A percentile compares a stretch with the other conserved stretches of the same genome.
Conservation (phyloP, 202 grass and related monocot species). For the Carex arenaria region DNA sequence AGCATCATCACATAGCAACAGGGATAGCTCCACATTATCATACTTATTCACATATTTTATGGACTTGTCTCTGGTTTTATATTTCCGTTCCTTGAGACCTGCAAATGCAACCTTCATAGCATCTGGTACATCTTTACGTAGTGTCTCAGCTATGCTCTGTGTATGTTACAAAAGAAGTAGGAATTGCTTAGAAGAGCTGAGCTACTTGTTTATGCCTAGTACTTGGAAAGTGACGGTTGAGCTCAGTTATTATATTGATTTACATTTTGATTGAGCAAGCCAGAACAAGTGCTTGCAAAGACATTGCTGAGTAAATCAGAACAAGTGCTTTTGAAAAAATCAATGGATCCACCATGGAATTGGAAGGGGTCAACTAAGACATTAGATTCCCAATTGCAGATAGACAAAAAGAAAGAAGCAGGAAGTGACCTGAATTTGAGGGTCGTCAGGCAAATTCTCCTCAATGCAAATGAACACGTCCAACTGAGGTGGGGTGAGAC, state of each 20-base stretch:
- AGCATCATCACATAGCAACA: conserved; percentile 68
- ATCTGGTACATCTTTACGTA: conserved; percentile 51
- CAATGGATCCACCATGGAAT: background rate
- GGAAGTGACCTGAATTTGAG: conserved; percentile 42
- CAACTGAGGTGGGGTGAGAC: conserved; percentile 39
- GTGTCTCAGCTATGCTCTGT: conserved; percentile 65
- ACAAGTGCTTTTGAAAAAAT: background rate
- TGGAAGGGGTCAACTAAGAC: background rate
- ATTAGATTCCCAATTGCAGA: background rate
- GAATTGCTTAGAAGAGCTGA: background rate
- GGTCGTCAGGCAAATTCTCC: conserved; percentile 59
- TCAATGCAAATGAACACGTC: conserved; percentile 79
- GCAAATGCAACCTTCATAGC: conserved; percentile 59
- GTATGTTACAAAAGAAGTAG: background rate
- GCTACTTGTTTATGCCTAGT: background rate
- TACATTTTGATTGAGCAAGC: background rate
- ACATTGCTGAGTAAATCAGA: background rate
- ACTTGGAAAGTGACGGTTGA: background rate
- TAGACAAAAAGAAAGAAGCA: background rate
- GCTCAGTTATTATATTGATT: background rate
- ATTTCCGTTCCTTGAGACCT: conserved; percentile 30
- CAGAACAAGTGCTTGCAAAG: background rate
- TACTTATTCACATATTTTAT: conserved; percentile 50
- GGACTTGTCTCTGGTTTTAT: conserved; percentile 58
- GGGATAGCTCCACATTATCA: conserved; percentile 50